Percentiles rank a stretch among this genome's conserved stretches.
Conservation (phyloP, 1,284 basidiomycete species). For the Megacollybia platyphylla region DNA sequence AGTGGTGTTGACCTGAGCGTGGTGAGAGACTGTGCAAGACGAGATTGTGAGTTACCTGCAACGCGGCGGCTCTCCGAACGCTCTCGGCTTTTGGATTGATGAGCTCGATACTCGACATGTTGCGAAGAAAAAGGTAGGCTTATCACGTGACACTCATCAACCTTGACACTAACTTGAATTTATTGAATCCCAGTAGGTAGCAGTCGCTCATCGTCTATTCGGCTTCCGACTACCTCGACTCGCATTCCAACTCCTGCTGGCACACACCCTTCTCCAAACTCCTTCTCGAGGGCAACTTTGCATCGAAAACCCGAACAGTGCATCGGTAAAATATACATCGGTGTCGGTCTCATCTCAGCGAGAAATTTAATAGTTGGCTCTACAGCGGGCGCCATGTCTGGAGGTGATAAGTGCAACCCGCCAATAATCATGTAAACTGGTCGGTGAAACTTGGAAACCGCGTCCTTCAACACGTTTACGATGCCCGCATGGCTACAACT, state of each 20-base stretch:
- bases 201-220: conserved; percentile 22
- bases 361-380: conserved; percentile 62
- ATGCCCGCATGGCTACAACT: conserved; percentile 80
- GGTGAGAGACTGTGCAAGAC: conserved; percentile 6
- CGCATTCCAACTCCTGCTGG: conserved; percentile 64
- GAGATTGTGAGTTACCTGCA: conserved; percentile 52
- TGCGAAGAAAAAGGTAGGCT: not conserved
- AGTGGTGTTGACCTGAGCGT: conserved; percentile 66
- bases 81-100: conserved; percentile 96
- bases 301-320: conserved; percentile 71
- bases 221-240: conserved; percentile 36
- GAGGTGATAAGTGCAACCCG: conserved; percentile 66
- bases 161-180: too few relatives aligned
- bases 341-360: conserved; percentile 42
- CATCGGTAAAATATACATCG: conserved; percentile 67
- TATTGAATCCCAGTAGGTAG: conserved; percentile 8
- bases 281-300: conserved; percentile 55
- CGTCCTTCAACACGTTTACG: conserved; percentile 68
- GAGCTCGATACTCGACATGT: conserved; percentile 78
- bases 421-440: conserved; percentile 75
- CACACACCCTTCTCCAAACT: conserved; percentile 61
- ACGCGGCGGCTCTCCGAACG: conserved; percentile 81
- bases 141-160: not conserved
- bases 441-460: conserved; percentile 42
- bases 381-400: conserved; percentile 50